Base-by-base conservation (phyloP, 441 rosid genomes). In the Erodium chrysanthum region DNA sequence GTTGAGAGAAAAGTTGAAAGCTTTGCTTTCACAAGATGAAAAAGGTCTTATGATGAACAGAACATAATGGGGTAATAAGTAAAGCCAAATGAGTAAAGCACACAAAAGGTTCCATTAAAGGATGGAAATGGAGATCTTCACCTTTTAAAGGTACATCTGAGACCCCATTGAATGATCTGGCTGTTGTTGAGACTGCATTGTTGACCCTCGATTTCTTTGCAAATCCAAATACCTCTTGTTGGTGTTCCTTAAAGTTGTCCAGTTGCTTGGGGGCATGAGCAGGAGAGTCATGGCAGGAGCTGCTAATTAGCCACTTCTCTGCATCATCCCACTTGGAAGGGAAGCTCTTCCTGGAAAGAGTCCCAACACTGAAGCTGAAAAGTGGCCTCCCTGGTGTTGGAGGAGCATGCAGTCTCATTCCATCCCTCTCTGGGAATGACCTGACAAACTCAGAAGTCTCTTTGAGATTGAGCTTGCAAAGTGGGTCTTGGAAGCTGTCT, bases 291-390 rank as follows among this genome's bases (percentile, higher is more conserved):
- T 33, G 40, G 33, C 33, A 29, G 33, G 33, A 29, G 33, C 33
- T 29, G 72, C 77, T 76, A 4, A 76, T 83, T 44, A 90, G 76
- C 98, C 98, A 93, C 76, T 93, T 93, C 81, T 91, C 92, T 6
- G 97, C 97, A 76, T 93, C 89, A 48, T 82, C 88, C 98, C 98
- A 92, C 76, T 92, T 92, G 17, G 98, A 92, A 77, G 97, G 98
- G 29, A 92, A 83, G 77, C 79, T 84, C 73, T 79, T 44, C 52
- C 52, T 84, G 0, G 40, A 33, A 33, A 29, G 33, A 29, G 33
- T 2, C 77, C 76, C 76, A 64, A 67, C 75, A 35, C 85, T 85
- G 82, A 88, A 90, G 72, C 91, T 77, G 74, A 91, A 89, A 66
- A 89, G 75, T 27, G 95, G 95, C 78, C 97, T 83, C 0, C 96